Evolutionary conservation across 176 grass and related monocot genomes (phyloP).

Genomic region (Paspalum vaginatum): DNA sequence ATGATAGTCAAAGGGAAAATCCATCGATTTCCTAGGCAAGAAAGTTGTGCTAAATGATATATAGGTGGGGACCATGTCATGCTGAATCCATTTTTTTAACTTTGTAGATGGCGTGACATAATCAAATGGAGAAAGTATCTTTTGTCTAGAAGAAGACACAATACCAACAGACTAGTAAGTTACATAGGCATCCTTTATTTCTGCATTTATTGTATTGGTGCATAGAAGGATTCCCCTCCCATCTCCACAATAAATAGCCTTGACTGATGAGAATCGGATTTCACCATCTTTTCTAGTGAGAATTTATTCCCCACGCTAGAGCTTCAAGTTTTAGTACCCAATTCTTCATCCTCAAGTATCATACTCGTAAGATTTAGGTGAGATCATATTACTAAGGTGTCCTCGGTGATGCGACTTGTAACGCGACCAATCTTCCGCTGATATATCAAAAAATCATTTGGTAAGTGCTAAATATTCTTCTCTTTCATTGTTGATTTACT

Average conservation of each 20-base stretch:
- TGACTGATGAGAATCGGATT: neutral
- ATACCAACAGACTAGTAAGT: neutral
- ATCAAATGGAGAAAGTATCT: neutral
- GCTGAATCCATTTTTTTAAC: neutral
- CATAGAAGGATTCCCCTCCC: neutral
- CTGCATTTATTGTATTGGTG: neutral
- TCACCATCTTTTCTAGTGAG: neutral
- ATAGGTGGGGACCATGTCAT: too few relatives aligned
- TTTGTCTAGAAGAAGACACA: neutral
- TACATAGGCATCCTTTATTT: neutral
- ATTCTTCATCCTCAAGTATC: neutral
- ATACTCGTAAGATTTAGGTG: accelerated
- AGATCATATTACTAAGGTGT: neutral
- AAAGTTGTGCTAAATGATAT: too few relatives aligned
- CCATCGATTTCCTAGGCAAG: too few relatives aligned
- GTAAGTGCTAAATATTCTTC: neutral
- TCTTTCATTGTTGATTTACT: neutral
- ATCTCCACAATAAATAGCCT: neutral
- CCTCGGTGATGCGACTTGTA: neutral
- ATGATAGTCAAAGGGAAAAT: too few relatives aligned
- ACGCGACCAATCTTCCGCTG: neutral
- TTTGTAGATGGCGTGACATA: neutral
- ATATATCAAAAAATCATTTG: neutral
- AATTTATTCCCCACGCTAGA: neutral
- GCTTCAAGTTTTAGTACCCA: neutral